These are phyloP conservation scores for Colletotrichum plurivorum DNA, from an alignment of 2,329 filamentous ascomycete genomes.

Conservation along the genomic window DNA sequence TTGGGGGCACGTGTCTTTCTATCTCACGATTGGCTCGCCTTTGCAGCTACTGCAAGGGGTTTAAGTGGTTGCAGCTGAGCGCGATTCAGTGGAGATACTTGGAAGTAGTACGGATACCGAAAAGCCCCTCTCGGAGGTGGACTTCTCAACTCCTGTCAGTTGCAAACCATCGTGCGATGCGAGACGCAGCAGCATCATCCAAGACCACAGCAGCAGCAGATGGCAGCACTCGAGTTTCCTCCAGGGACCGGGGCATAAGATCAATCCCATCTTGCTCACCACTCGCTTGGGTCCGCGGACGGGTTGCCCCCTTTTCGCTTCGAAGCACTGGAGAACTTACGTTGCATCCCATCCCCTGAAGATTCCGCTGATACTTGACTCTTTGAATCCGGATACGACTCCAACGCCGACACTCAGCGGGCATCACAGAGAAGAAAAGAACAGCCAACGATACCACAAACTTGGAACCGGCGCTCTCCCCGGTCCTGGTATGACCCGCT, in stretches of 20 bases:
- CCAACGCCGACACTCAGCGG: conserved; percentile 3
- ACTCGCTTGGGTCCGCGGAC: conserved; percentile 1
- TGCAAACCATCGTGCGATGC: background rate
- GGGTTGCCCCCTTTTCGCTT: conserved; percentile 1
- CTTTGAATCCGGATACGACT: conserved; percentile 23
- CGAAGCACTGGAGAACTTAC: background rate
- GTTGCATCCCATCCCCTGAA: conserved; percentile 5
- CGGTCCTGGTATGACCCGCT: conserved; percentile 8
- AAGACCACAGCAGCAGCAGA: conserved; percentile 23
- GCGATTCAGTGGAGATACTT: background rate
- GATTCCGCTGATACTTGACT: background rate
- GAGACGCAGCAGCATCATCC: conserved; percentile 21
- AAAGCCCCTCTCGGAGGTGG: background rate
- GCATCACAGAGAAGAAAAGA: background rate
- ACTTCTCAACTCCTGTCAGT: background rate
- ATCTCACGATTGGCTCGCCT: conserved; percentile 13
- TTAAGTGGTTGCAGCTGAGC: conserved; percentile 38
- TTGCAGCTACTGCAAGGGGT: conserved; percentile 31
- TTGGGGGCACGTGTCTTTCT: conserved; percentile 4
- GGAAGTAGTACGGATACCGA: background rate
- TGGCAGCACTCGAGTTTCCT: conserved; percentile 6
- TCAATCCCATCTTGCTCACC: conserved; percentile 1
- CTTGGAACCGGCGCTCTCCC: conserved; percentile 10
- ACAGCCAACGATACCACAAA: conserved; percentile 7
- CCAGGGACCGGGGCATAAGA: conserved; percentile 17